phyloP scores from a whole-genome alignment of 2,329 filamentous ascomycete genomes.

The Arachnomyces sp. region DNA sequence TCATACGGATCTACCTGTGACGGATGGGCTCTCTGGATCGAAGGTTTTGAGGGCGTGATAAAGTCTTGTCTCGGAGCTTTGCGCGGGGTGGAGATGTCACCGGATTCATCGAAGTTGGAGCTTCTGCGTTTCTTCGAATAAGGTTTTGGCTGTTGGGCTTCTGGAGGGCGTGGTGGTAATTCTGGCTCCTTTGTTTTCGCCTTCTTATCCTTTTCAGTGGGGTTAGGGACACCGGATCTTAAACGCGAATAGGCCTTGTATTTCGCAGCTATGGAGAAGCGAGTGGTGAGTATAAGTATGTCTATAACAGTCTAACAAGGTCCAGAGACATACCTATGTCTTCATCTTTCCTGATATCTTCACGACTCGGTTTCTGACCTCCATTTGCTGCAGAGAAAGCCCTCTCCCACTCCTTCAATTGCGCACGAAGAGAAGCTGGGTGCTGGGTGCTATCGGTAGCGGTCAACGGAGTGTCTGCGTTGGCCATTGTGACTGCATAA shows the following conservation, averaged over 20 bases:
- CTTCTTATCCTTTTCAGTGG: constrained; percentile 13
- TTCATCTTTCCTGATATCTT: constrained; percentile 41
- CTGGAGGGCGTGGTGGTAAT: constrained; percentile 12
- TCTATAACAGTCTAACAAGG: background rate
- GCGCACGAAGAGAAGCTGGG: constrained; percentile 30
- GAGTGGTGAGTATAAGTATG: background rate
- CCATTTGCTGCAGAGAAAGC: constrained; percentile 35
- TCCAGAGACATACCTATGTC: constrained; percentile 31
- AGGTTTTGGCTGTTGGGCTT: constrained; percentile 5
- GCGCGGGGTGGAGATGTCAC: constrained; percentile 25
- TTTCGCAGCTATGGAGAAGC: constrained; percentile 31
- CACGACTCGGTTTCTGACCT: constrained; percentile 37
- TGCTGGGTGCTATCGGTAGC: constrained; percentile 6
- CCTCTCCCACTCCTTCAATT: constrained; percentile 43
- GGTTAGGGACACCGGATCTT: constrained; percentile 27
- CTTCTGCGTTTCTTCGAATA: background rate
- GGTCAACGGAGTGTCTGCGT: no score
- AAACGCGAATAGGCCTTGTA: constrained; percentile 42
- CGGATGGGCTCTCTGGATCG: constrained; percentile 24
- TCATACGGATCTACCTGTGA: constrained; percentile 39
- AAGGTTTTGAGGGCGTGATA: constrained; percentile 25
- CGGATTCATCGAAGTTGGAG: background rate
- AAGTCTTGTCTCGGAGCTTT: constrained; percentile 26
- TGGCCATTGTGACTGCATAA: no score
- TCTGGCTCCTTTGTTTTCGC: constrained; percentile 11